A percentile compares a stretch with the other conserved stretches of the same genome.
phyloP scores from a whole-genome alignment of 495 filamentous ascomycete species.

The Umbilicaria muhlenbergii region DNA sequence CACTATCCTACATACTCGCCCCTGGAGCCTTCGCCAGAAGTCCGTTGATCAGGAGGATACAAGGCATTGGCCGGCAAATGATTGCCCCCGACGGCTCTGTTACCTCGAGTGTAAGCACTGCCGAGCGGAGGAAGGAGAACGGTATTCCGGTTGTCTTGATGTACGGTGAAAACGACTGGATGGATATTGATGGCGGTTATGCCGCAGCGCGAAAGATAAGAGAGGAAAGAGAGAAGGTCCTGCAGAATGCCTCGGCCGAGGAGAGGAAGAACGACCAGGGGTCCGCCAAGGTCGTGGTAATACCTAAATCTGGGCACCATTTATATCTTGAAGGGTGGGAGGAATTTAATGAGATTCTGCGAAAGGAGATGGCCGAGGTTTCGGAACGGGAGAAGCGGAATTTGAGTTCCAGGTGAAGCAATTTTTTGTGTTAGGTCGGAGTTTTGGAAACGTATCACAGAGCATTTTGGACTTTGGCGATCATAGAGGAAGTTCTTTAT shows the following conservation, averaged over 20 bases:
- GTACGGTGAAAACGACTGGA: conserved; percentile 98
- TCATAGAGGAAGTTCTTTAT: too few species aligned
- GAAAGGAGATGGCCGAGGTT: conserved; percentile 67
- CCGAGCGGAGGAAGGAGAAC: conserved; percentile 36
- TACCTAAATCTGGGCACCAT: conserved; percentile 78
- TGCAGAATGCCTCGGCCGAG: conserved; percentile 44
- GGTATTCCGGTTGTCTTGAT: conserved; percentile 79
- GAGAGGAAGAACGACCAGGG: conserved; percentile 61
- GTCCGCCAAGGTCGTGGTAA: conserved; percentile 68
- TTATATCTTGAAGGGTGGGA: conserved; percentile 81
- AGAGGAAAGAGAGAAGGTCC: conserved; percentile 40
- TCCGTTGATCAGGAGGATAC: conserved; percentile 73
- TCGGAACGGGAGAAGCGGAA: conserved; percentile 22
- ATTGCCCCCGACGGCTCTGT: conserved; percentile 18
- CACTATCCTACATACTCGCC: conserved; percentile 78
- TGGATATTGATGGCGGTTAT: conserved; percentile 80
- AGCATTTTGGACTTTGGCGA: too few species aligned
- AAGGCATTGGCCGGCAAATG: conserved; percentile 63
- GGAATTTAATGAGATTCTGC: conserved; percentile 70
- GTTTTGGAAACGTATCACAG: too few species aligned
- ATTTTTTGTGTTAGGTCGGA: too few species aligned
- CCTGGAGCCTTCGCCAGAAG: conserved; percentile 85
- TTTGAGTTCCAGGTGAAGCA: background rate
- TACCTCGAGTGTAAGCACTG: conserved; percentile 12
- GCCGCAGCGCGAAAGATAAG: conserved; percentile 69